Evolutionary conservation across 1,139 yeast species (phyloP), one percentile per base, ranked within the genome.

Genomic region (Zygoascus meyerae): DNA sequence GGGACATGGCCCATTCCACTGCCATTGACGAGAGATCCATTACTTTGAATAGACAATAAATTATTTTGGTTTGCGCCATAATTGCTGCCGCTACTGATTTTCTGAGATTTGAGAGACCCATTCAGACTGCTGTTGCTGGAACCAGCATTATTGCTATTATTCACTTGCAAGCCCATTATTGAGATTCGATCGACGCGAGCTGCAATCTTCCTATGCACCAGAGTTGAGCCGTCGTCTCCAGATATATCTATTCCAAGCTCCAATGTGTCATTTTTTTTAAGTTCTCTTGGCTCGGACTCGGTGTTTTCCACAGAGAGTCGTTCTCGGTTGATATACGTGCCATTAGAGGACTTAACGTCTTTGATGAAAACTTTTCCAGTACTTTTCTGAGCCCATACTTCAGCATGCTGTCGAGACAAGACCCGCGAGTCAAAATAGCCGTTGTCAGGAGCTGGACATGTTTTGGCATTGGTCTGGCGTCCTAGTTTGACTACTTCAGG

Each of bases 371-470:
- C 74, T 50, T 75, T 75, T 10, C 94, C 90, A 5, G 72, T 70
- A 26, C 68, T 69, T n/a, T 79, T 70, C 56, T 84, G 90, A 36
- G 89, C 81, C 71, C 79, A 86, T 52, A 92, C 70, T 57, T 86
- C 92, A 0, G 99, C 99, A 67, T 92, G 99, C 59, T 86, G 92
- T 55, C 99, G 73, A 40, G 95, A 83, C 45, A 92, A 74, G 11
- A 94, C 98, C 34, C 98, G 72, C 7, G 97, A 87, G 63, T 92
- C 98, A 61, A 92, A 92, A 64, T 78, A 90, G 0, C 98, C 98
- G 63, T 94, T 94, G 36, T 85, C 82, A 6, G 83, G 77, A 48
- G 82, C 79, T 9, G 95, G 90, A 53, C 77, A 76, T 45, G 84
- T 78, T 56, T 79, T 83, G 14, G 84, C 78, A 48, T 85, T 87